Base-by-base conservation (phyloP, 2,329 filamentous ascomycete species). In the Aspergillus intermedius region DNA sequence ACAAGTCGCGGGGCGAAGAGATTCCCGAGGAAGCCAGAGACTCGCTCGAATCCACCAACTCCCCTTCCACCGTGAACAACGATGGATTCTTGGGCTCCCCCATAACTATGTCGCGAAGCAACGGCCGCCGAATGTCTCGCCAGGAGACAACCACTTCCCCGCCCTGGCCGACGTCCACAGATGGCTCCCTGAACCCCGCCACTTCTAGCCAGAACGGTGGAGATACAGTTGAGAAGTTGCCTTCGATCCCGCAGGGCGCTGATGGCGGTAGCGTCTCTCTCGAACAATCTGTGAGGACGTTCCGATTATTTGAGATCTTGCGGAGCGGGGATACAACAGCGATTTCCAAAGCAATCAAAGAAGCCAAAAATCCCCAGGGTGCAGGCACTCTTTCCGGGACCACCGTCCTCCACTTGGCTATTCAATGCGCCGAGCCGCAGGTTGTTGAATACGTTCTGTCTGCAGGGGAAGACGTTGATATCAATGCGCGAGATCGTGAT, bases 361-460 rank as follows among this genome's bases (percentile, higher is more conserved):
- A 86, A 77, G 76, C 57, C 49, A 70, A 61, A 77, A 77, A 59
- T 78, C 80, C 54, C 57, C 79, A 57, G 68, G 74, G 50, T 65
- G 73, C 53, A 59, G 68, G 52, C 61, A 69, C 51, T 60, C 67
- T 55, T 61, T 75, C 49, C 66, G 91, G 94, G 48, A 96, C 91
- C 1, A 93, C 88, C 2, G 86, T 97, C 39, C 77, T 98, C 34
- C 91, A 98, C 67, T 77, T 98, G 37, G 91, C 93, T 22, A 89
- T 97, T 41, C 93, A 98, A 70, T 97, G 91, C 70, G 91, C 93
- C 44, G 93, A 97, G 66, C 80, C 86, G 44, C 84, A 88, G 17
- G 90, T 98, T 23, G 87, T 98, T 47, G 91, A 98, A 66, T 96
- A 91, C 62, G 86, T 97, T n/a, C 73, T 98, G 40, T 91, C 89